Percentiles rank a stretch among this genome's conserved stretches.
phyloP scores from a whole-genome alignment of 2,329 filamentous ascomycete genomes.

The Verticillium nonalfalfae region DNA sequence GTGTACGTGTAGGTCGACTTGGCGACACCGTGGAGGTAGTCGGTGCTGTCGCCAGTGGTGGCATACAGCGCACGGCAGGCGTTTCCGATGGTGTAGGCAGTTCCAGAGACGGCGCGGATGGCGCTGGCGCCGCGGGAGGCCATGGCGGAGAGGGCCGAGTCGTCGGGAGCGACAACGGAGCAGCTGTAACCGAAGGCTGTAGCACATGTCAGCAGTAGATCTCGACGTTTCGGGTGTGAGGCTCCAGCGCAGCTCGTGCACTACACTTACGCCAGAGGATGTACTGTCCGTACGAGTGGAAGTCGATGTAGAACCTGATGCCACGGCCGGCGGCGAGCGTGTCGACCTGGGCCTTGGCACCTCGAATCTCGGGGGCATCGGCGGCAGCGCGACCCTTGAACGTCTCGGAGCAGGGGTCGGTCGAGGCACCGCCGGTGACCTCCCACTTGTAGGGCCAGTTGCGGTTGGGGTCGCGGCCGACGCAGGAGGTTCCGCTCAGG shows the following conservation, averaged over 20 bases:
- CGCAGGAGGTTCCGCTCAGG: constrained; percentile 24
- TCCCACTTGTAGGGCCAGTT: constrained; percentile 48
- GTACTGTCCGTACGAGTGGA: constrained; percentile 55
- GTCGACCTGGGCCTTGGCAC: constrained; percentile 37
- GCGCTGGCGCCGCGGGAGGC: constrained; percentile 6
- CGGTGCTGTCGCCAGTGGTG: constrained; percentile 14
- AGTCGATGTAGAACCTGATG: constrained; percentile 58
- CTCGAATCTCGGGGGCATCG: constrained; percentile 39
- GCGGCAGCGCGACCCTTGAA: constrained; percentile 33
- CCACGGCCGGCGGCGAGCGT: constrained; percentile 34
- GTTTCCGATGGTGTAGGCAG: constrained; percentile 13
- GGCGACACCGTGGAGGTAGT: constrained; percentile 14
- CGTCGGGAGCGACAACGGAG: constrained; percentile 8
- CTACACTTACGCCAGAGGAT: constrained; percentile 11
- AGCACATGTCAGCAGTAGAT: not conserved
- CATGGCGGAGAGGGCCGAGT: constrained; percentile 3
- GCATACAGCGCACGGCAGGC: constrained; percentile 13
- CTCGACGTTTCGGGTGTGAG: not conserved
- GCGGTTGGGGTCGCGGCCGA: constrained; percentile 47
- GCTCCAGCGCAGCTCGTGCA: too few relatives aligned
- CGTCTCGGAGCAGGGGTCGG: constrained; percentile 39
- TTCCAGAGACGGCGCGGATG: constrained; percentile 11
- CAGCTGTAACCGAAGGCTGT: constrained; percentile 12
- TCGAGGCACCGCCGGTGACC: constrained; percentile 35
- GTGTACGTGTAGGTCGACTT: constrained; percentile 12